Base-by-base conservation (phyloP, 208 protist species). In the Leishmania guyanensis region DNA sequence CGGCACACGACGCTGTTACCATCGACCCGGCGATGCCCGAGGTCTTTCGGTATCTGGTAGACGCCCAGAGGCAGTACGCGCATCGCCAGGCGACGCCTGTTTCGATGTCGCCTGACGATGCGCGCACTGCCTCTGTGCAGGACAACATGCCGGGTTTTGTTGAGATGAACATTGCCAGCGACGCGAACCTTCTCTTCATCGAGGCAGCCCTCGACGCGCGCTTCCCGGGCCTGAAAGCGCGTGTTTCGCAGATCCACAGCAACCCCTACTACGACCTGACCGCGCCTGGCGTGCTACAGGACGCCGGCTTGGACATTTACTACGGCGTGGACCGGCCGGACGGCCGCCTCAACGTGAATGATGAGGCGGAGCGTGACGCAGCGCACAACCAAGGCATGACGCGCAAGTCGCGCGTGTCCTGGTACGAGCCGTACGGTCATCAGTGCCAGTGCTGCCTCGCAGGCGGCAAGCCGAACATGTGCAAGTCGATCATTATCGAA, bases 141-240 rank as follows among this genome's bases (percentile, higher is more conserved):
- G 70, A 87, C 75, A 71, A 69, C 62, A 46, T 78, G 48, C 85
- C 90, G 2, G 60, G 70, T 3, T 85, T 87, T 36, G 33, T 96
- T 4, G 94, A 97, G 77, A 91, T 97, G 69, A 84, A 92, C 75
- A 94, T 97, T 71, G 94, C 92, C 46, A 95, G 91, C 77, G 94
- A 96, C 73, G 83, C 93, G 3, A 97, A 96, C 80, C 70, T 88
- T 50, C 84, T 95, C 16, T 97, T 97, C 80, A 96, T 97, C 76
- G 92, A 96, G 16, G 84, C 86, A 5, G 48, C 88, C 1, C 85
- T 97, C 29, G 83, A 91, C 39, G 84, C 76, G 16, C 85, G 85
- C 43, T 78, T 97, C 33, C 91, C 90, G 16, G 87, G 84, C 54
- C 88, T 84, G 66, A 77, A 79, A 26, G 75, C 69, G 69, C 64